Base-by-base conservation (phyloP, 2,329 filamentous ascomycete species). In the Cercospora sojina region DNA sequence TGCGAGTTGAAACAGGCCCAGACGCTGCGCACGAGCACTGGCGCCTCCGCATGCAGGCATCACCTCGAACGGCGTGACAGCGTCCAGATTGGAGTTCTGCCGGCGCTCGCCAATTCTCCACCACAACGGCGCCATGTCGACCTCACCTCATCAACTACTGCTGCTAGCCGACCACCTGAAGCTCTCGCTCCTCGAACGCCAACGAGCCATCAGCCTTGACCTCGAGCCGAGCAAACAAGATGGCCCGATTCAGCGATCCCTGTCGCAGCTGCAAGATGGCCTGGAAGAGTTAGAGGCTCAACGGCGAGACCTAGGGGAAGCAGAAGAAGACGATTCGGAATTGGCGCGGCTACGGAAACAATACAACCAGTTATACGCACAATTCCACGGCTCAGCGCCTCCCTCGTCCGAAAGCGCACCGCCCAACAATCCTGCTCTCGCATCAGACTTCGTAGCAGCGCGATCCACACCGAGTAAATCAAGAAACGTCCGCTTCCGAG, bases 121-220 rank as follows among this genome's bases (percentile, higher is more conserved):
- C 58, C 31, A 59, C 53, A 16, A 35, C 32, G n/a, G 57, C 16
- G 35, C 20, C 49, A 70, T 70, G 67, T 59, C 74, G 47, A 68
- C 70, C 7, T 67, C 74, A 29, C 83, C 87, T 59, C 84, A 85
- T 13, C 93, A 97, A 79, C 89, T 98, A 72, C 92, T 93, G 78
- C 90, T 98, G 62, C 88, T 98, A 65, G 92, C 93, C 75, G 95
- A 99, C 81, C 94, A 98, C 80, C 91, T 98, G 84, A 97, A 98
- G 81, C 87, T 98, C 68, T 97, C 93, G 13, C 86, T 99, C 16
- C 88, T 98, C 27, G 95, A 98, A 82, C 89, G 94, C 66, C 90
- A 96, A 81, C 89, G 94, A 66, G 92, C 93, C 58, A 88, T 92
- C 74, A 91, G 88, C 13, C 85, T 97, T 53, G 89, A 92, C 72